Percentiles rank a stretch among this genome's conserved stretches.
These are phyloP conservation scores for Metschnikowia chrysomelidarum DNA, from an alignment of 805 yeast genomes.

Conservation along the genomic window DNA sequence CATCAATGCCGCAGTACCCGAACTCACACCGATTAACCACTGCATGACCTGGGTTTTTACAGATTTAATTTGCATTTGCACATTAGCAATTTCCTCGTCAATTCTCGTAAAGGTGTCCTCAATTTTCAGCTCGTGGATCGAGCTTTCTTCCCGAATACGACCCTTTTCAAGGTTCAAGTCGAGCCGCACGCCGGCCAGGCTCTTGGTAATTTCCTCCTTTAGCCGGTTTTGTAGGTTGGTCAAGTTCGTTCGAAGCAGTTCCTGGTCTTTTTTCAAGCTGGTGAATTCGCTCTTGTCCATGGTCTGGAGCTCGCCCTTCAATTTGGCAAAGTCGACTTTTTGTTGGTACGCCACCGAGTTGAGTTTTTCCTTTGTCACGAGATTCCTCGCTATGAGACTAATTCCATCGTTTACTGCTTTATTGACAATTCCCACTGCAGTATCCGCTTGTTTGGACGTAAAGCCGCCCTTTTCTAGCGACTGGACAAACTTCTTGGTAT, in stretches of 20 bases:
- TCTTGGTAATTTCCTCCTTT: conserved; percentile 87
- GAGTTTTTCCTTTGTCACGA: conserved; percentile 83
- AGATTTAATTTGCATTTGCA: conserved; percentile 92
- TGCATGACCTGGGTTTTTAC: conserved; percentile 97
- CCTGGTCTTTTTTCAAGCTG: conserved; percentile 81
- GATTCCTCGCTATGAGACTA: conserved; percentile 64
- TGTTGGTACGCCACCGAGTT: conserved; percentile 90
- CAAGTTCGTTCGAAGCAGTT: conserved; percentile 74
- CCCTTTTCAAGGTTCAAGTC: conserved; percentile 95
- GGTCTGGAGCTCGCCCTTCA: conserved; percentile 86
- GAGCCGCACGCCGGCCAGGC: conserved; percentile 84
- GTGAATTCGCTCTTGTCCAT: conserved; percentile 85
- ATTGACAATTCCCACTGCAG: conserved; percentile 71
- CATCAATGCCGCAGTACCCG: conserved; percentile 95
- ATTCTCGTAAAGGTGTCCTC: conserved; percentile 94
- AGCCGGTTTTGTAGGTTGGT: conserved; percentile 83
- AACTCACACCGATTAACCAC: conserved; percentile 97
- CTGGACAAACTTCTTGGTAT: conserved; percentile 72
- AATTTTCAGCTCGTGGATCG: conserved; percentile 88
- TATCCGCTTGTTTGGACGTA: conserved; percentile 70
- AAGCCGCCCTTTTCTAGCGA: conserved; percentile 68
- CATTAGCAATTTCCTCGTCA: conserved; percentile 91
- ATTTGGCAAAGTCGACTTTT: conserved; percentile 92
- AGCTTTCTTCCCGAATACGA: conserved; percentile 88
- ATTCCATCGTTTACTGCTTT: conserved; percentile 80